These are phyloP conservation scores for Collybiopsis confluens DNA, from an alignment of 768 basidiomycete species.

Conservation along the genomic window DNA sequence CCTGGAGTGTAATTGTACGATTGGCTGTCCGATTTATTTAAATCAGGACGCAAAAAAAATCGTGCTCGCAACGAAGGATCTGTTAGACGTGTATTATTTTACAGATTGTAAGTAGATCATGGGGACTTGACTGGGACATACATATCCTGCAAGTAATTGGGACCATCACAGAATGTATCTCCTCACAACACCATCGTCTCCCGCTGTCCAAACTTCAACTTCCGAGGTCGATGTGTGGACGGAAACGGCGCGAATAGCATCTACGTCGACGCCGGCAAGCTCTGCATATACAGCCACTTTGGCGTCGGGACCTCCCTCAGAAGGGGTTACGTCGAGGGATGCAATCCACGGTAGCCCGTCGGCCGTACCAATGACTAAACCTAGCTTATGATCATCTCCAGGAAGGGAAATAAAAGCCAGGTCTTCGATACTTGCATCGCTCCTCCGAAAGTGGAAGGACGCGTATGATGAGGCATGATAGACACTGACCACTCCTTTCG, in stretches of 20 bases:
- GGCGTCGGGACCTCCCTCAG: slow-evolving; percentile 31
- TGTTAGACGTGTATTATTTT: too few species aligned
- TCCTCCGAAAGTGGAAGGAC: slow-evolving; percentile 20
- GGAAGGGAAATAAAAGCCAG: slow-evolving; percentile 28
- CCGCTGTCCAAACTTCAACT: slow-evolving; percentile 49
- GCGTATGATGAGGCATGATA: not conserved
- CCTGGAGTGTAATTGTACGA: too few species aligned
- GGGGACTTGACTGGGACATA: too few species aligned
- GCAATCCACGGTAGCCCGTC: slow-evolving; percentile 12
- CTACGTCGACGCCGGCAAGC: slow-evolving; percentile 57
- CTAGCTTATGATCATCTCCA: not conserved
- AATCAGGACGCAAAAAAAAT: too few species aligned
- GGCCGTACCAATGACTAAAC: not conserved
- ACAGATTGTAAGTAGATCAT: too few species aligned
- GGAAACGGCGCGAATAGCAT: slow-evolving; percentile 39
- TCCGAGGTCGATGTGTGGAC: slow-evolving; percentile 27
- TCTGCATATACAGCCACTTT: slow-evolving; percentile 62
- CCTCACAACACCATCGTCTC: slow-evolving; percentile 62
- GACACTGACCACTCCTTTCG: not conserved
- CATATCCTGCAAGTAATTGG: too few species aligned
- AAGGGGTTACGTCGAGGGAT: slow-evolving; percentile 8
- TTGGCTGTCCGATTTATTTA: too few species aligned
- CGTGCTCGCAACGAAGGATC: too few species aligned
- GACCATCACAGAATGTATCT: slow-evolving; percentile 27
- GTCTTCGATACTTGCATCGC: slow-evolving; percentile 47